Conservation (phyloP, 2,329 filamentous ascomycete genomes). For the Exutisphaerella laricina region DNA sequence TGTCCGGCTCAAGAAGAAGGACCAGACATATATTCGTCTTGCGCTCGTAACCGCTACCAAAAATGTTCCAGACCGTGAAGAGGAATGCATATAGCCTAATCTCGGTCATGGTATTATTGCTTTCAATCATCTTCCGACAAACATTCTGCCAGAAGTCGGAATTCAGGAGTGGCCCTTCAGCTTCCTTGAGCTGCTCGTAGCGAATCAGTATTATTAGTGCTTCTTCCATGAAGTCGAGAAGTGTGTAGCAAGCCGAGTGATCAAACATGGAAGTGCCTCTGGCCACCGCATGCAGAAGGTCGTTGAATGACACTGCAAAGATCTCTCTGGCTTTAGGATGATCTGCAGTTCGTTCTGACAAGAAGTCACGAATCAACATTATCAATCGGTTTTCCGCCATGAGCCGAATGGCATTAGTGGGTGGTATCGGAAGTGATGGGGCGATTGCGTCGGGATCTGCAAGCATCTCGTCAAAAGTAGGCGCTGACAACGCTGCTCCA, state of each 20-base stretch:
- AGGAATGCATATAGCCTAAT: constrained; percentile 77
- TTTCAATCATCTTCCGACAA: constrained; percentile 70
- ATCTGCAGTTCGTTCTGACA: constrained; percentile 57
- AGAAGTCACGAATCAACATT: constrained; percentile 73
- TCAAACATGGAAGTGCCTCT: constrained; percentile 74
- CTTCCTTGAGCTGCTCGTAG: constrained; percentile 47
- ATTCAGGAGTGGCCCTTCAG: constrained; percentile 53
- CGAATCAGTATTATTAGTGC: constrained; percentile 61
- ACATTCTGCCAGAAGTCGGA: constrained; percentile 84
- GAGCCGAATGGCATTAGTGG: constrained; percentile 65
- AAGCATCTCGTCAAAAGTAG: constrained; percentile 63
- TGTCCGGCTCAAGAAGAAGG: constrained; percentile 67
- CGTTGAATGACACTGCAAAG: constrained; percentile 70
- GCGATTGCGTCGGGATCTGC: constrained; percentile 61
- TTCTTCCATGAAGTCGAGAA: constrained; percentile 90
- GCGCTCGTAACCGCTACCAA: constrained; percentile 59
- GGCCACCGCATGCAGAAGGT: constrained; percentile 66
- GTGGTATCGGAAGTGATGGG: constrained; percentile 55
- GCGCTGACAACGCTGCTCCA: constrained; percentile 36
- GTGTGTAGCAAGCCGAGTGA: constrained; percentile 75
- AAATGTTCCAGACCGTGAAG: constrained; percentile 71
- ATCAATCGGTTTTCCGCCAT: constrained; percentile 89
- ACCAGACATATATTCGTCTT: constrained; percentile 66
- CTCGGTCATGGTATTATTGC: constrained; percentile 84
- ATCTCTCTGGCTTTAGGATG: constrained; percentile 55